Evolutionary conservation across 140 eudicot genomes (phyloP), one percentile per base, ranked within the genome.

Genomic region (Oenanthe javanica): DNA sequence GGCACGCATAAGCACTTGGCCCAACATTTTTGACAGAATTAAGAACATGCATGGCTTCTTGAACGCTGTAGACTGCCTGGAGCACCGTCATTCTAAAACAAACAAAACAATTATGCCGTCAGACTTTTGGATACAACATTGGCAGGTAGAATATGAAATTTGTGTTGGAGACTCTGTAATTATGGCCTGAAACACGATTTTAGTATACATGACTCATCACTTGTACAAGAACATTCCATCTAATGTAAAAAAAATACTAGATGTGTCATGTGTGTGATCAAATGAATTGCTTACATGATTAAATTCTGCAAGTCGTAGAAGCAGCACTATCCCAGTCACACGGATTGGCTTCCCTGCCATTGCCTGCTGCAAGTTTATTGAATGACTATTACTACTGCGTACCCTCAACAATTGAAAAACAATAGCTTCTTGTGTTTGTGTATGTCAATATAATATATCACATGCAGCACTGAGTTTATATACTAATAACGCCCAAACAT

Each of bases 1-100:
- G 91, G 91, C 77, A 87, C 91, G 52, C 91, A 87, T 40, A 84
- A 76, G 82, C 91, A 87, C 74, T 78, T 83, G 21, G 82, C 80
- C 78, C 91, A 87, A 77, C 91, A 87, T 63, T 87, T 87, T 45
- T 78, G 76, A 78, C 91, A 87, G 82, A 87, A 31, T 31, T 31
- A 31, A 87, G 43, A 87, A 85, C 87, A 87, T 85, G 66, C 89
- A 85, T n/a, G 86, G 85, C 82, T 85, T 83, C 85, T 82, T 83
- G 85, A 82, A 84, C n/a, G 82, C 78, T 27, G 88, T 83, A 79
- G 81, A 46, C 81, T 79, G 19, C 76, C 64, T 49, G 75, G 81
- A 64, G 76, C 64, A 43, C 49, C 36, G 18, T 76, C 81, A 14
- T 64, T 3, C 81, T 79, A 51, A 64, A 64, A 25, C 1, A 23